Percentiles rank a stretch among this genome's conserved stretches.
Evolutionary conservation across 306 rosid genomes (phyloP).

Genomic region (Carpinus viminea): DNA sequence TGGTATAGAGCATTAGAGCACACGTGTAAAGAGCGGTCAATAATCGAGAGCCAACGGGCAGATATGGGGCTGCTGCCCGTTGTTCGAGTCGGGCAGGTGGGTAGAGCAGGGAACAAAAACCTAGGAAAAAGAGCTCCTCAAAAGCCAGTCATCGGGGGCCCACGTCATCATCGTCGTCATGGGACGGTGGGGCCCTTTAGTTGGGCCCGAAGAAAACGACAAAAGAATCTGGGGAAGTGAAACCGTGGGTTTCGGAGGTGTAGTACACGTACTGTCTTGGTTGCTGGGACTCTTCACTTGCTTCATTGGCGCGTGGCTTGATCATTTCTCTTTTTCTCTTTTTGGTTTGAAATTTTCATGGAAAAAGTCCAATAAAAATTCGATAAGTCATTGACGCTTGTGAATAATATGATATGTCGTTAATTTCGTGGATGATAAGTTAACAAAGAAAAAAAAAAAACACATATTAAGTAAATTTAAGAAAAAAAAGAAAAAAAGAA

Average conservation of each 20-base stretch:
- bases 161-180: constrained; percentile 40
- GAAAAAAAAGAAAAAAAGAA: too few relatives aligned
- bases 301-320: constrained; percentile 36
- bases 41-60: constrained; percentile 5
- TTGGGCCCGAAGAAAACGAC: constrained; percentile 53
- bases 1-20: constrained; percentile 20
- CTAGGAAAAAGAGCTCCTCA: constrained; percentile 35
- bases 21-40: constrained; percentile 47
- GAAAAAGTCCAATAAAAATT: too few relatives aligned
- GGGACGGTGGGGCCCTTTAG: constrained; percentile 31
- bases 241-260: constrained; percentile 49
- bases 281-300: constrained; percentile 7
- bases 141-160: background rate
- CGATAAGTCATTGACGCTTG: too few relatives aligned
- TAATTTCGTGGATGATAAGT: too few relatives aligned
- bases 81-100: constrained; percentile 15
- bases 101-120: constrained; percentile 29
- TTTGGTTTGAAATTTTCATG: too few relatives aligned
- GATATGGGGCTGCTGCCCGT: constrained; percentile 17
- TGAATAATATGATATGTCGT: too few relatives aligned
- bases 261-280: constrained; percentile 6
- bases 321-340: background rate
- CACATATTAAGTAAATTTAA: too few relatives aligned
- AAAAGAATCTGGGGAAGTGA: constrained; percentile 49
- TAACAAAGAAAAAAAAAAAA: too few relatives aligned